Percentiles rank a stretch among this genome's conserved stretches.
Evolutionary conservation across 2,329 filamentous ascomycete genomes (phyloP).

Genomic region (Alternaria sp.): DNA sequence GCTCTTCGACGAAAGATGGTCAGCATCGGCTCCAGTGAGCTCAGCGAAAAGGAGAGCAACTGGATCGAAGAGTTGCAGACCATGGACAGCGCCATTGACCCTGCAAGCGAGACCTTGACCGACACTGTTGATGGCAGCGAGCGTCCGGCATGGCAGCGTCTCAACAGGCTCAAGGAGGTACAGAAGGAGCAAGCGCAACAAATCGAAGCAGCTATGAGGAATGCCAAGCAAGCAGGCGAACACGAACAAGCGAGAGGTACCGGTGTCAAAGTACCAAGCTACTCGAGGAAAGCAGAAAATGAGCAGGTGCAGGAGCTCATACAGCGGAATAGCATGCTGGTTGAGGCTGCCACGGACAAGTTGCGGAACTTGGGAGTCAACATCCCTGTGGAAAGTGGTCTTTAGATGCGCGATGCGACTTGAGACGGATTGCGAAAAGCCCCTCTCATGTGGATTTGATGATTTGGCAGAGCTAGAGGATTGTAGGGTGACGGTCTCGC

Average conservation of each 20-base stretch:
- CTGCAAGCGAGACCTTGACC: conserved; percentile 33
- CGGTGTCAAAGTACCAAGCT: conserved; percentile 39
- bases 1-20: conserved; percentile 59
- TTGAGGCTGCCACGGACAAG: conserved; percentile 41
- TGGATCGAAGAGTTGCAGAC: conserved; percentile 64
- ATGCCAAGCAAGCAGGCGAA: conserved; percentile 19
- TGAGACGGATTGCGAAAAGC: background rate
- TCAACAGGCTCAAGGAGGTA: conserved; percentile 63
- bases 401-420: background rate
- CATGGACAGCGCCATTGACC: conserved; percentile 50
- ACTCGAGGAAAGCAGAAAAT: conserved; percentile 44
- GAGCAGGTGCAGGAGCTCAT: conserved; percentile 43
- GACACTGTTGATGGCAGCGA: conserved; percentile 41
- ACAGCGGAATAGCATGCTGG: conserved; percentile 40
- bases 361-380: conserved; percentile 37
- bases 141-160: conserved; percentile 58
- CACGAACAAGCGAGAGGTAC: conserved; percentile 15
- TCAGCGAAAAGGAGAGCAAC: conserved; percentile 68
- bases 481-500: background rate
- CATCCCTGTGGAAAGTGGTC: conserved; percentile 21
- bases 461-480: background rate
- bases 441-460: background rate
- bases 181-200: conserved; percentile 57
- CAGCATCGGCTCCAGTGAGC: conserved; percentile 58
- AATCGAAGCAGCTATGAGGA: conserved; percentile 27